Conservation (phyloP, 2,329 filamentous ascomycete genomes). For the Coniochaeta sp. region DNA sequence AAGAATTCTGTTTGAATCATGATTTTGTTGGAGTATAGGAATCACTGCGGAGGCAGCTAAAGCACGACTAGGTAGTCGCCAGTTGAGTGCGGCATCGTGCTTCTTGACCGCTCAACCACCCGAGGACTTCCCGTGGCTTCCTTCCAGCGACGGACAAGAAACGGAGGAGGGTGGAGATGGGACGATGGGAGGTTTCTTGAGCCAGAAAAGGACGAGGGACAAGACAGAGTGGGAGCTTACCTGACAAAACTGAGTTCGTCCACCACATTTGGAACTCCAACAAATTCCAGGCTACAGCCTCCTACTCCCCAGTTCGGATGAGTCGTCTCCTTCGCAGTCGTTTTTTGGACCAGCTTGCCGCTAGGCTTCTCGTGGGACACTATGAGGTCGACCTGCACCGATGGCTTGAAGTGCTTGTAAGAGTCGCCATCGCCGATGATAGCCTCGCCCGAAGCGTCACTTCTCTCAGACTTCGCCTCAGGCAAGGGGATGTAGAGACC, state of each 20-base stretch:
- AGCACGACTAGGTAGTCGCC: not conserved
- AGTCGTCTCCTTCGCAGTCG: conserved; percentile 53
- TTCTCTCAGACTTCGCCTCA: conserved; percentile 22
- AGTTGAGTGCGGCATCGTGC: conserved; percentile 3
- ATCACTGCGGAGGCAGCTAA: not conserved
- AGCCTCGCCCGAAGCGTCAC: conserved; percentile 8
- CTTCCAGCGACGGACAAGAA: conserved; percentile 5
- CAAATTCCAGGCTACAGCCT: conserved; percentile 51
- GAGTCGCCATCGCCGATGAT: conserved; percentile 38
- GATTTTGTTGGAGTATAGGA: not conserved
- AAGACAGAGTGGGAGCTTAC: conserved; percentile 36
- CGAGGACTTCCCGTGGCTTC: conserved; percentile 7
- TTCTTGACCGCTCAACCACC: not conserved
- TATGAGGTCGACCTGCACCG: conserved; percentile 75
- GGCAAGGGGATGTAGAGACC: conserved; percentile 67
- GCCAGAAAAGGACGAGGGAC: too few species aligned
- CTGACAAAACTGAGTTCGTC: conserved; percentile 67
- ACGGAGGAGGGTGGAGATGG: not conserved
- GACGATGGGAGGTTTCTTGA: too few species aligned
- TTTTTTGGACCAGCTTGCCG: conserved; percentile 40
- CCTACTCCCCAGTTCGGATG: conserved; percentile 55
- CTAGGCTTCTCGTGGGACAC: conserved; percentile 35
- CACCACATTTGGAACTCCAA: conserved; percentile 49
- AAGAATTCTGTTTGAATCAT: too few species aligned
- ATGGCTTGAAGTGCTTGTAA: conserved; percentile 54